These are phyloP conservation scores for Chrysoporthe cubensis DNA, from an alignment of 2,329 filamentous ascomycete species.

Conservation along the genomic window DNA sequence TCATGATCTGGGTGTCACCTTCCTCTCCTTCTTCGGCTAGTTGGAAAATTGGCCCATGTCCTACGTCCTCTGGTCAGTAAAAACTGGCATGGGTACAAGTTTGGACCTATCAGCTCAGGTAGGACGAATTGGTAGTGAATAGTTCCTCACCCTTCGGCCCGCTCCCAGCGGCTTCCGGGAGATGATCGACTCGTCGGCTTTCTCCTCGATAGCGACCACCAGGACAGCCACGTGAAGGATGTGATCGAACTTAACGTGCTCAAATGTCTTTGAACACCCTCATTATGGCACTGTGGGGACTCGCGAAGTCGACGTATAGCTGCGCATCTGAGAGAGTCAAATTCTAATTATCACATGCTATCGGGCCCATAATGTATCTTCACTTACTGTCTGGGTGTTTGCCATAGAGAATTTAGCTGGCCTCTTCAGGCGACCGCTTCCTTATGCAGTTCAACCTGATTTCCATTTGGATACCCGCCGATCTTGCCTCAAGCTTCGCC, in stretches of 20 bases:
- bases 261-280: background rate
- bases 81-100: background rate
- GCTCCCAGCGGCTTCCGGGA: background rate
- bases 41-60: background rate
- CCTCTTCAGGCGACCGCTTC: background rate
- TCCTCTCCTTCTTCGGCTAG: background rate
- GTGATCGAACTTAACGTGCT: background rate
- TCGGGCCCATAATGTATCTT: background rate
- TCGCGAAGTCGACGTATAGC: constrained; percentile 3
- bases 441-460: background rate
- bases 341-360: background rate
- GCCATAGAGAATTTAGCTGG: background rate
- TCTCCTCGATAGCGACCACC: background rate
- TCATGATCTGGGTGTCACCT: constrained; percentile 1
- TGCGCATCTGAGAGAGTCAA: background rate
- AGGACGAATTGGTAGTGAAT: no score
- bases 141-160: background rate
- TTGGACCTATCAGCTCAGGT: no score
- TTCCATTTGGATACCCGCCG: background rate
- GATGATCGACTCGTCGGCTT: background rate
- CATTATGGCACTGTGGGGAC: background rate
- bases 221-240: constrained; percentile 6
- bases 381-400: background rate
- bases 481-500: background rate
- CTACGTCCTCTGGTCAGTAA: background rate